Evolutionary conservation across 2,329 filamentous ascomycete species (phyloP).

Genomic region (Epichloe scottii): DNA sequence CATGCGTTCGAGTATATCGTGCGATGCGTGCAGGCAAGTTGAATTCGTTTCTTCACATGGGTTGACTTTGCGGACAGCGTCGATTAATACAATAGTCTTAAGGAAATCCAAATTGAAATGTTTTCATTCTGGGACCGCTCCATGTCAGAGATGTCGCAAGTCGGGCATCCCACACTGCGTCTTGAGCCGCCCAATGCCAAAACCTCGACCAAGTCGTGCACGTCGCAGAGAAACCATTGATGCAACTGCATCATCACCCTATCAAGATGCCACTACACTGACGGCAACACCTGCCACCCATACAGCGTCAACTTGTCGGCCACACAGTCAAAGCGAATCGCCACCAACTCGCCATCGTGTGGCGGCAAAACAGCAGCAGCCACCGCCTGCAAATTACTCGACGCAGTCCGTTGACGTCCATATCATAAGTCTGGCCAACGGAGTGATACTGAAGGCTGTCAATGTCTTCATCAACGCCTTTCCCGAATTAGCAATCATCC

Average conservation of each 20-base stretch:
- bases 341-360: background rate
- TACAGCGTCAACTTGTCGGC: background rate
- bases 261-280: background rate
- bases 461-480: conserved; percentile 23
- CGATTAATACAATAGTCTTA: background rate
- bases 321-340: background rate
- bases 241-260: background rate
- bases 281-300: background rate
- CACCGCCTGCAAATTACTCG: background rate
- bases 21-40: conserved; percentile 21
- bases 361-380: background rate
- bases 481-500: conserved; percentile 21
- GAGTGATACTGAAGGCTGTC: conserved; percentile 18
- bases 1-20: conserved; percentile 24
- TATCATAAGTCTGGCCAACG: conserved; percentile 13
- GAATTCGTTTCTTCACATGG: background rate
- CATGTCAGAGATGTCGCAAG: conserved; percentile 19
- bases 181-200: conserved; percentile 12
- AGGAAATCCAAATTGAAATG: conserved; percentile 25
- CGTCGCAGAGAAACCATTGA: background rate
- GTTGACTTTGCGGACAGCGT: background rate
- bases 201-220: conserved; percentile 4
- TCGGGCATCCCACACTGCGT: conserved; percentile 14
- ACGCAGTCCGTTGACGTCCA: conserved; percentile 13
- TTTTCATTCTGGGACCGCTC: conserved; percentile 17